A percentile compares a stretch with the other conserved stretches of the same genome.
Conservation (phyloP, 139 green algal species). For the Pleodorina starrii region DNA sequence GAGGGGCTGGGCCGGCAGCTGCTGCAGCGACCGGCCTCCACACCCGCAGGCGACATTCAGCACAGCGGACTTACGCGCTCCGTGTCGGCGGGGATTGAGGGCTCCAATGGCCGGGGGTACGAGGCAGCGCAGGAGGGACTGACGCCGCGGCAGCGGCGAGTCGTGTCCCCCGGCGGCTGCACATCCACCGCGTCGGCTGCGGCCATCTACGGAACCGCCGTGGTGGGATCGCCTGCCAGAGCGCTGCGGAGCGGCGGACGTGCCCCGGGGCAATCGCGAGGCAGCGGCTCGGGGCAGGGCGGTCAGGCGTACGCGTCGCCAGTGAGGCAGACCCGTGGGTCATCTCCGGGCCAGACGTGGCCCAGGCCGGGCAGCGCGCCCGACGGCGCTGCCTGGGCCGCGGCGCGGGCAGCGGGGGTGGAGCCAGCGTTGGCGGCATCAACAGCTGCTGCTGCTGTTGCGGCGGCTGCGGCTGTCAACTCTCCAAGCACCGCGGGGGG, state of each 20-base stretch:
- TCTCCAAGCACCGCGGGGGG: not conserved
- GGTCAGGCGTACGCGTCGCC: not conserved
- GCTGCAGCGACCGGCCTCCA: not conserved
- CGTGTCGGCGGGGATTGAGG: not conserved
- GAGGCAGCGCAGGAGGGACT: too few species aligned
- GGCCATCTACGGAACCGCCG: not conserved
- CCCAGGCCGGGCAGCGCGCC: conserved; percentile 33
- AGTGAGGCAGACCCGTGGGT: not conserved
- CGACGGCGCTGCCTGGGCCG: not conserved
- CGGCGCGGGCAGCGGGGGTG: not conserved
- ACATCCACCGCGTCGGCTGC: not conserved
- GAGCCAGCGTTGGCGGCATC: not conserved
- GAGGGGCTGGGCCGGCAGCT: too few species aligned
- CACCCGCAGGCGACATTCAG: not conserved
- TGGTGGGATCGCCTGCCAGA: not conserved
- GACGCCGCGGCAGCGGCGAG: too few species aligned
- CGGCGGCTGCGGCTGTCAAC: conserved; percentile 16
- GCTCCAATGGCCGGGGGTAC: not conserved
- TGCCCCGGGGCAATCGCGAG: too few species aligned
- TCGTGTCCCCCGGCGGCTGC: too few species aligned
- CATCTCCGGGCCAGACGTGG: too few species aligned
- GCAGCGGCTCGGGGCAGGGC: not conserved
- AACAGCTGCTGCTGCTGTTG: not conserved
- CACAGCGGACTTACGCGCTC: not conserved
- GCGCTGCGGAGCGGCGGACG: not conserved